Percentiles rank a stretch among this genome's conserved stretches.
phyloP scores from a whole-genome alignment of 2,329 filamentous ascomycete genomes.

The Hypomyces rosellus region DNA sequence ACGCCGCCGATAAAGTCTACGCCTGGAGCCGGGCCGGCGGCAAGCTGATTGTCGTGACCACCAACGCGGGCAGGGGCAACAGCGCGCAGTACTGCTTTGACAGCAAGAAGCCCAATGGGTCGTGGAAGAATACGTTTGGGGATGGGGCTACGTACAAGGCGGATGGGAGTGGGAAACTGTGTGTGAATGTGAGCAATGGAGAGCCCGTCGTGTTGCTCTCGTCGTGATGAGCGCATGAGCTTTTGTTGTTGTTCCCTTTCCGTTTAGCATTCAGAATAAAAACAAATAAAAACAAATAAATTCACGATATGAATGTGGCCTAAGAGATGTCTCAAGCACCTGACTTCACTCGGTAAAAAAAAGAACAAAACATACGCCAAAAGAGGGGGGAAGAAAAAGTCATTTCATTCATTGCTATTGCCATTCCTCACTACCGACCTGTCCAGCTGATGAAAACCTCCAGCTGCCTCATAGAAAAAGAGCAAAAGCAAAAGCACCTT shows the following conservation, averaged over 20 bases:
- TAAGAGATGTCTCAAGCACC: too few species aligned
- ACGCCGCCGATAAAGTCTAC: conserved; percentile 35
- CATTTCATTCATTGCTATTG: not conserved
- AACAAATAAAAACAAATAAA: too few species aligned
- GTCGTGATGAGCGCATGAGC: not conserved
- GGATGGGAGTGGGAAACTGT: conserved; percentile 35
- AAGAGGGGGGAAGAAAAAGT: not conserved
- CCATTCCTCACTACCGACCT: too few species aligned
- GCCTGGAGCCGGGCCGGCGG: conserved; percentile 39
- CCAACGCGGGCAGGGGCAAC: conserved; percentile 34
- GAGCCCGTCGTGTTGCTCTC: conserved; percentile 35
- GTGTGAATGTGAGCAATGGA: conserved; percentile 34
- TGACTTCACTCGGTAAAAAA: too few species aligned
- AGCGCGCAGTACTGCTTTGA: conserved; percentile 37
- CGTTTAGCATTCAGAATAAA: too few species aligned
- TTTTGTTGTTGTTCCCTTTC: not conserved
- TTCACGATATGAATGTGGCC: too few species aligned
- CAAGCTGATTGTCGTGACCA: conserved; percentile 39
- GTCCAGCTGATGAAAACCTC: too few species aligned
- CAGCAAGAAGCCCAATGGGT: conserved; percentile 29
- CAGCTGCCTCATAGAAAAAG: too few species aligned
- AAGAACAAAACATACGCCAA: too few species aligned
- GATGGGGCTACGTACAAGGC: conserved; percentile 29
- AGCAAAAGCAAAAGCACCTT: too few species aligned
- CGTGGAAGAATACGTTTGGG: conserved; percentile 36